Percentiles rank a stretch among this genome's conserved stretches.
Evolutionary conservation across 2,329 filamentous ascomycete genomes (phyloP).

Genomic region (Colletotrichum sublineola): DNA sequence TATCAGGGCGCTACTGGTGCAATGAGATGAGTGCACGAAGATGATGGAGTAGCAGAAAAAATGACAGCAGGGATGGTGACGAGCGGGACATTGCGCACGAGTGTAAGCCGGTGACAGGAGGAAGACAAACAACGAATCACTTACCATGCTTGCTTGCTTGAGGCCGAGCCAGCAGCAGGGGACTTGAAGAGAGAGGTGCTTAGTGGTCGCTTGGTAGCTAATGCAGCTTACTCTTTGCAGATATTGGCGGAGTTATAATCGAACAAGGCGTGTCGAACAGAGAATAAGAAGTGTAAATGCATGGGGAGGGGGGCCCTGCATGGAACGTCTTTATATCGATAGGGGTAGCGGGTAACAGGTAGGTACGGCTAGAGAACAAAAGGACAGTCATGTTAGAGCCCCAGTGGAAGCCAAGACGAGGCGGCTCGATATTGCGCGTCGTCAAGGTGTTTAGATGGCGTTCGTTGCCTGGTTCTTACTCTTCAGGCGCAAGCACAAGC

Average conservation of each 20-base stretch:
- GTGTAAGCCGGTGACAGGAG: not conserved
- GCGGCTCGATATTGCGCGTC: conserved; percentile 21
- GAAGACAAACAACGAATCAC: not conserved
- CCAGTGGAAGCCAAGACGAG: conserved; percentile 30
- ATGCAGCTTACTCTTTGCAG: conserved; percentile 21
- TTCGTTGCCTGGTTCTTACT: conserved; percentile 11
- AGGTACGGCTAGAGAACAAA: not conserved
- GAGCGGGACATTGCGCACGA: conserved; percentile 14
- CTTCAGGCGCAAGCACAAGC: conserved; percentile 10
- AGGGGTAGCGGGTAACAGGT: not conserved
- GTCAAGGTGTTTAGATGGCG: not conserved
- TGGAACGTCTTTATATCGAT: conserved; percentile 27
- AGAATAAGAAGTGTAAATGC: not conserved
- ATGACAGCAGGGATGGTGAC: not conserved
- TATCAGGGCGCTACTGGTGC: not conserved
- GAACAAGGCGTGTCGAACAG: not conserved
- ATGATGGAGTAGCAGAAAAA: not conserved
- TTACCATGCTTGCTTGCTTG: conserved; percentile 37
- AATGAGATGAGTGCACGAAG: not conserved
- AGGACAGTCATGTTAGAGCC: not conserved
- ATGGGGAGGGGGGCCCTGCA: conserved; percentile 7
- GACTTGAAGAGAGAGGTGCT: not conserved
- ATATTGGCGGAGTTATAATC: not conserved
- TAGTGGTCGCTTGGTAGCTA: conserved; percentile 2
- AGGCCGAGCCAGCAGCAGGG: conserved; percentile 33